Base-by-base conservation (phyloP, 2,329 filamentous ascomycete species). In the Tolypocladium ophioglossoides region DNA sequence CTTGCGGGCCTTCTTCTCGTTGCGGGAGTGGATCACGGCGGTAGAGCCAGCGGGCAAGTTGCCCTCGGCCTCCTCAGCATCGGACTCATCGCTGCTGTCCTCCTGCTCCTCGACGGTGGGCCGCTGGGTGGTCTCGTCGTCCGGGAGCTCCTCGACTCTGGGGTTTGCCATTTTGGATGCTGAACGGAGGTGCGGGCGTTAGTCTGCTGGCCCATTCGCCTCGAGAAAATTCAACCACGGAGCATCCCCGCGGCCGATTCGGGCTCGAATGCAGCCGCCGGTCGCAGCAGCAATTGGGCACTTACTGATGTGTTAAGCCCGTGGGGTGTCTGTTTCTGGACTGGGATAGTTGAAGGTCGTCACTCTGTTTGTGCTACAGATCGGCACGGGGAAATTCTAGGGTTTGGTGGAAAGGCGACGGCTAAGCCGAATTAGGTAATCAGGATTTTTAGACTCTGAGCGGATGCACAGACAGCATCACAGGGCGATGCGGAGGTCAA, bases 1-100 rank as follows among this genome's bases (percentile, higher is more conserved):
- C 85, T 99, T 99, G 78, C 94, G 87, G 68, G 94, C 95, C 86
- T 99, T 99, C 89, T 99, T 99, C 87, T 99, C 94, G 80, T 97
- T 97, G 76, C 94, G 91, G 72, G 90, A 96, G 84, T 97, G 92
- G 70, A 99, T 86, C 67, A 94, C 84, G 70, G 92, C 87, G 62
- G 87, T 84, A 69, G 91, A 89, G 70, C 92, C 94, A 64, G 88
- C 86, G 71, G 92, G 90, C 63, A 82, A 72, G 64, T 83, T 83
- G 59, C 83, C 85, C 73, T 94, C 91, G 66, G 82, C 87, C 66
- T 95, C 88, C 66, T 94, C 91, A 64, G 80, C 85, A 67, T 89
- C 88, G 64, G 86, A 88, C 64, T 89, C 86, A 68, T 84, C 84
- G 77, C 82, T 85, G 70, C 80, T 84, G 62, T 85, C 84, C 60